phyloP scores from a whole-genome alignment of 345 rosid species.

The Erysimum cheiranthoides region DNA sequence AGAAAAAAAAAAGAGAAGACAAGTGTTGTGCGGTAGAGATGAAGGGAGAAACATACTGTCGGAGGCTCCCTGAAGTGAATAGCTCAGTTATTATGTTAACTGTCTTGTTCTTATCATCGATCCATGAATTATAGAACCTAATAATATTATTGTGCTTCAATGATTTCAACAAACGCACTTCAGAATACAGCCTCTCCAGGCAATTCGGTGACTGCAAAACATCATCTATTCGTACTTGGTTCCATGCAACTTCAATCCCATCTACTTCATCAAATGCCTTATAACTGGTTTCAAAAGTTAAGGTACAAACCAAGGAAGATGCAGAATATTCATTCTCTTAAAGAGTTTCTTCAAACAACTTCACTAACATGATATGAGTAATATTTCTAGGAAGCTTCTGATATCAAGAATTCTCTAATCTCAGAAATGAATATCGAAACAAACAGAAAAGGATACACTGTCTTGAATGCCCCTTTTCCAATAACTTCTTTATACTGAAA shows the following conservation, averaged over 20 bases:
- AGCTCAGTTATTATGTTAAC: constrained; percentile 92
- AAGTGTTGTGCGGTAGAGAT: constrained; percentile 28
- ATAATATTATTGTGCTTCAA: constrained; percentile 83
- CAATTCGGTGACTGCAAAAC: constrained; percentile 87
- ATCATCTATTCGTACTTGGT: constrained; percentile 88
- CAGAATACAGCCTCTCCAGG: constrained; percentile 87
- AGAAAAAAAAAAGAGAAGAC: constrained; percentile 19
- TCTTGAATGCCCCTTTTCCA: constrained; percentile 85
- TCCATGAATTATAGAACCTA: constrained; percentile 87
- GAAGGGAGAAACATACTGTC: constrained; percentile 66
- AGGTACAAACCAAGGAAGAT: constrained; percentile 39
- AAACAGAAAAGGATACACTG: constrained; percentile 62
- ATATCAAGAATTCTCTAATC: not conserved
- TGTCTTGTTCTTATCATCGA: constrained; percentile 88
- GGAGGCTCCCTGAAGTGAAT: constrained; percentile 92
- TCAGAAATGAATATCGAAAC: not conserved
- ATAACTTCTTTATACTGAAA: constrained; percentile 74
- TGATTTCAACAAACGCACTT: constrained; percentile 86
- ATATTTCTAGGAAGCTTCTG: not conserved
- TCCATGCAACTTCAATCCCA: constrained; percentile 99
- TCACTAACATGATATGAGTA: constrained; percentile 5
- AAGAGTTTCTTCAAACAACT: not conserved
- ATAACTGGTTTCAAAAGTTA: constrained; percentile 60
- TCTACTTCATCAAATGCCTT: constrained; percentile 93
- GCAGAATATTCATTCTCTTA: constrained; percentile 5